Evolutionary conservation across 106 monocot genomes (phyloP).

Genomic region (Acorus calamus): DNA sequence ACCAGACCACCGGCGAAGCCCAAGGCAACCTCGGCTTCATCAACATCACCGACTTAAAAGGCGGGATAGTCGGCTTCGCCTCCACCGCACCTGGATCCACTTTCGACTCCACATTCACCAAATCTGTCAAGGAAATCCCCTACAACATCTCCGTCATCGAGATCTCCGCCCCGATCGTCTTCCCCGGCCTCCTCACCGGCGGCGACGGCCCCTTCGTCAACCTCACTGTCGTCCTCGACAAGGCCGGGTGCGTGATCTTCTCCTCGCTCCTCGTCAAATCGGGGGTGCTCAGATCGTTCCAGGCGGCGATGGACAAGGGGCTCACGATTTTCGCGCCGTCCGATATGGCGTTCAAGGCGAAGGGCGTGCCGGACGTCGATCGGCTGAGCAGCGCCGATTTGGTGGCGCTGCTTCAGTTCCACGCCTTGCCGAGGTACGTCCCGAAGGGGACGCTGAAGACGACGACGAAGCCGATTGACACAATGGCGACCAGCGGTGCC

Average conservation of each 20-base stretch:
- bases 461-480: constrained; percentile 21
- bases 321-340: constrained; percentile 87
- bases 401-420: constrained; percentile 86
- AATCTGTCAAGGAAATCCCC: constrained; percentile 64
- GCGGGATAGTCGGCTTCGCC: constrained; percentile 74
- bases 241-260: constrained; percentile 90
- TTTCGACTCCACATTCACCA: constrained; percentile 53
- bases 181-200: constrained; percentile 70
- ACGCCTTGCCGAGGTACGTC: constrained; percentile 67
- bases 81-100: constrained; percentile 54
- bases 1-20: constrained; percentile 87
- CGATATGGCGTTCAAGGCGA: constrained; percentile 84
- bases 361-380: constrained; percentile 48
- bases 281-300: constrained; percentile 76
- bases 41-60: constrained; percentile 86
- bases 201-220: constrained; percentile 39
- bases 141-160: constrained; percentile 87
- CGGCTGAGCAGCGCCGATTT: constrained; percentile 67
- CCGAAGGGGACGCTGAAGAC: constrained; percentile 68
- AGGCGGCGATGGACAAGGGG: constrained; percentile 64
- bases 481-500: constrained; percentile 60
- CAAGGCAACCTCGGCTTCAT: constrained; percentile 80
- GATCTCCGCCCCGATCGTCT: constrained; percentile 69
- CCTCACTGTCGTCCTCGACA: constrained; percentile 73
- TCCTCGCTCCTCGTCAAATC: constrained; percentile 54